phyloP scores from a whole-genome alignment of 2,329 filamentous ascomycete genomes.

The Xylariales sp. region DNA sequence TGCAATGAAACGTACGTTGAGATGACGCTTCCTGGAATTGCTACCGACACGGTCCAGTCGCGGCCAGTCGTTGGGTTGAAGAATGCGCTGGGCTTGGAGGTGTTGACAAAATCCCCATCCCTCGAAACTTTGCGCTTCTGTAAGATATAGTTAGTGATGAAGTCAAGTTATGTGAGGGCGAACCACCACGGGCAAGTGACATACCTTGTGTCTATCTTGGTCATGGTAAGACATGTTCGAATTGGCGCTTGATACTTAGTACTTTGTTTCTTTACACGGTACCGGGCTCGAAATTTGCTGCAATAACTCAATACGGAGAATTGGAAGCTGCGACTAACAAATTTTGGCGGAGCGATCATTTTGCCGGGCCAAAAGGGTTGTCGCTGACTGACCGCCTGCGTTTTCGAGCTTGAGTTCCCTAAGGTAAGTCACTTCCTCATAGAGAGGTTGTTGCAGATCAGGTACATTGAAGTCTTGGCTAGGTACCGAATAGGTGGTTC shows the following conservation, averaged over 20 bases:
- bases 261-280: too few relatives aligned
- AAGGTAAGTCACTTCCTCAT: too few relatives aligned
- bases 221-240: constrained; percentile 3
- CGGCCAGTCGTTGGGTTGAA: constrained; percentile 63
- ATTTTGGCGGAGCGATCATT: constrained; percentile 6
- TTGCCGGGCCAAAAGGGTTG: constrained; percentile 2
- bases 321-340: not conserved
- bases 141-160: not conserved
- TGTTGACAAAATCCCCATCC: constrained; percentile 40
- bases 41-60: constrained; percentile 71
- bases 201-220: constrained; percentile 15
- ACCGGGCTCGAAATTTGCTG: too few relatives aligned
- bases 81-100: constrained; percentile 63
- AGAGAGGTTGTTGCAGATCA: too few relatives aligned
- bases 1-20: constrained; percentile 56
- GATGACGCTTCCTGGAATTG: constrained; percentile 73
- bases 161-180: not conserved
- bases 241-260: too few relatives aligned
- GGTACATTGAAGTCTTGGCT: too few relatives aligned
- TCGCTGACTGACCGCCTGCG: constrained; percentile 5
- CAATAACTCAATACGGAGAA: too few relatives aligned
- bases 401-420: too few relatives aligned
- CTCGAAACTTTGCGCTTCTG: constrained; percentile 49
- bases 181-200: constrained; percentile 1
- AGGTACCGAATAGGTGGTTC: too few relatives aligned